phyloP scores from a whole-genome alignment of 345 rosid genomes.

The Trapa bicornis region DNA sequence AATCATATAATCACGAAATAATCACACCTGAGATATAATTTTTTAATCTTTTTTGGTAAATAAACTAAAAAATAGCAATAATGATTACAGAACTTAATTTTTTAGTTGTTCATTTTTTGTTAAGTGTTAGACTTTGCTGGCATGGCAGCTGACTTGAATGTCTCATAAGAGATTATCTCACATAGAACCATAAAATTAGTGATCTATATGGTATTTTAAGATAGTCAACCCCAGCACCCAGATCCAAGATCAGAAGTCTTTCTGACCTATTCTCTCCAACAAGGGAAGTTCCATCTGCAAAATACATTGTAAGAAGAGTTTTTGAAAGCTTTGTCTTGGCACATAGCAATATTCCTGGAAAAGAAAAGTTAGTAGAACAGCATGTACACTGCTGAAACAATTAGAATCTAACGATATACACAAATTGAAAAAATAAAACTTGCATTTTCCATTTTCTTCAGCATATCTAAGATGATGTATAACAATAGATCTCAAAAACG shows the following conservation, averaged over 20 bases:
- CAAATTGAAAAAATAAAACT: not conserved
- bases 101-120: too few species aligned
- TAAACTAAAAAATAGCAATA: too few species aligned
- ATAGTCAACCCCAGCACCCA: not conserved
- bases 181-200: not conserved
- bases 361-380: constrained; percentile 6
- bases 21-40: too few species aligned
- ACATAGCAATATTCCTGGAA: constrained; percentile 74
- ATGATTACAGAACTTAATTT: too few species aligned
- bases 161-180: too few species aligned
- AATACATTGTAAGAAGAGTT: constrained; percentile 55
- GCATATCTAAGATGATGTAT: not conserved
- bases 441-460: not conserved
- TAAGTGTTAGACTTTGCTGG: too few species aligned
- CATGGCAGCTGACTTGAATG: too few species aligned
- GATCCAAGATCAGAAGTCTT: not conserved
- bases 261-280: constrained; percentile 38
- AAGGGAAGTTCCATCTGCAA: constrained; percentile 73
- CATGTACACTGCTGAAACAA: not conserved
- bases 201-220: not conserved
- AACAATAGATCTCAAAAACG: not conserved
- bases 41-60: too few species aligned
- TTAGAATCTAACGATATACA: not conserved
- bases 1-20: not conserved
- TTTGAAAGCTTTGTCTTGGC: constrained; percentile 83